Conservation (phyloP, 768 basidiomycete species). For the Russula brevipes region DNA sequence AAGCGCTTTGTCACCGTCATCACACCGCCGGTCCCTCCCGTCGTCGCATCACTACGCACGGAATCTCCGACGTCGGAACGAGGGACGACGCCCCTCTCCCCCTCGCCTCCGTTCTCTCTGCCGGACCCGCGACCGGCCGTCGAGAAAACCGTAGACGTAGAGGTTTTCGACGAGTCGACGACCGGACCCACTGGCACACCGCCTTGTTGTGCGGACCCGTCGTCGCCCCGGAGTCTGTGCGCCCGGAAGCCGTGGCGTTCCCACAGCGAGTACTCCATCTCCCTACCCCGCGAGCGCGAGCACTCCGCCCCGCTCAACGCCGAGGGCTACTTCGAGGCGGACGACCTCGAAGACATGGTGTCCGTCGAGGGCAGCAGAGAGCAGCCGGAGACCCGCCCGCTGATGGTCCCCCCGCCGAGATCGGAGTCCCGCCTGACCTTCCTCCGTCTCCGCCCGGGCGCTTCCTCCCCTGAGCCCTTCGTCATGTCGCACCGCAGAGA, state of each 20-base stretch:
- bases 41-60: not conserved
- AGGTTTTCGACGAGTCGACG: not conserved
- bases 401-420: not conserved
- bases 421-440: not conserved
- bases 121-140: not conserved
- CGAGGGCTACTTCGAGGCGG: not conserved
- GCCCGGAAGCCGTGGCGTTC: not conserved
- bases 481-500: conserved; percentile 18
- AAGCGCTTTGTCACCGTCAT: not conserved
- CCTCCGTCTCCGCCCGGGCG: not conserved
- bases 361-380: not conserved
- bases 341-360: not conserved
- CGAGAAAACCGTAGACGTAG: not conserved
- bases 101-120: not conserved
- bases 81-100: not conserved
- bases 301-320: not conserved
- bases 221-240: not conserved
- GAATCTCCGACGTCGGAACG: not conserved
- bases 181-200: not conserved
- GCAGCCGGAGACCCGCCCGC: not conserved
- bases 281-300: not conserved
- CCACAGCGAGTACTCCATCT: not conserved
- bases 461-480: not conserved
- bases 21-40: not conserved
- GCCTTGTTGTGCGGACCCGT: not conserved